phyloP scores from a whole-genome alignment of 805 yeast genomes.

The Cephaloascus albidus region DNA sequence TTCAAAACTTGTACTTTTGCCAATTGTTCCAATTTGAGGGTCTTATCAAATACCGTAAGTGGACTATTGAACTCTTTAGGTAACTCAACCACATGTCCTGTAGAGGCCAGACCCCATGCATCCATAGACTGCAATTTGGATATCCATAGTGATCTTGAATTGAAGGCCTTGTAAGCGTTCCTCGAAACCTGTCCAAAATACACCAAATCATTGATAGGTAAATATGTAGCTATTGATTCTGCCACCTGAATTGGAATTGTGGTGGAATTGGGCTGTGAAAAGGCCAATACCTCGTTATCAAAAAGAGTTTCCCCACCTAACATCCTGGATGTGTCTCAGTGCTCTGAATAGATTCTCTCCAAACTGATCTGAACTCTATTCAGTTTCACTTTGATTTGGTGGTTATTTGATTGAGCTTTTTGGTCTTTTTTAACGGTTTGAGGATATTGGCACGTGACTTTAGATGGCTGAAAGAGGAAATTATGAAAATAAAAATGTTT shows the following conservation, averaged over 20 bases:
- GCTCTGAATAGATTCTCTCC: no score
- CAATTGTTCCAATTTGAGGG: constrained; percentile 13
- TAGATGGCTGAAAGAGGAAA: no score
- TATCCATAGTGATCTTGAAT: constrained; percentile 30
- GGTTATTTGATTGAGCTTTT: no score
- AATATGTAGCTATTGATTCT: constrained; percentile 18
- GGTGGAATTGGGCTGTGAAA: not conserved
- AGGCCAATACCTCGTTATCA: not conserved
- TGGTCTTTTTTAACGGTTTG: no score
- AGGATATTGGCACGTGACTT: no score
- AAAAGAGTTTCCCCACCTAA: not conserved
- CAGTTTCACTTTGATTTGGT: no score
- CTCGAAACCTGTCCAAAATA: constrained; percentile 26
- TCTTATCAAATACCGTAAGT: constrained; percentile 21
- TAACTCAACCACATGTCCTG: constrained; percentile 1
- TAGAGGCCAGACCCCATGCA: constrained; percentile 21
- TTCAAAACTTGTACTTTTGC: constrained; percentile 28
- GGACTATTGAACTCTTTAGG: constrained; percentile 12
- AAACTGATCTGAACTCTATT: no score
- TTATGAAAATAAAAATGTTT: no score
- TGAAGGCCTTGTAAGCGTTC: constrained; percentile 25
- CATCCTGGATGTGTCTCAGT: not conserved
- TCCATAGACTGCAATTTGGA: constrained; percentile 22
- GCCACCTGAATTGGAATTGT: constrained; percentile 28
- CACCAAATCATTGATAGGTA: constrained; percentile 27